Conservation (phyloP, 768 basidiomycete species). For the Hebeloma cylindrosporum region DNA sequence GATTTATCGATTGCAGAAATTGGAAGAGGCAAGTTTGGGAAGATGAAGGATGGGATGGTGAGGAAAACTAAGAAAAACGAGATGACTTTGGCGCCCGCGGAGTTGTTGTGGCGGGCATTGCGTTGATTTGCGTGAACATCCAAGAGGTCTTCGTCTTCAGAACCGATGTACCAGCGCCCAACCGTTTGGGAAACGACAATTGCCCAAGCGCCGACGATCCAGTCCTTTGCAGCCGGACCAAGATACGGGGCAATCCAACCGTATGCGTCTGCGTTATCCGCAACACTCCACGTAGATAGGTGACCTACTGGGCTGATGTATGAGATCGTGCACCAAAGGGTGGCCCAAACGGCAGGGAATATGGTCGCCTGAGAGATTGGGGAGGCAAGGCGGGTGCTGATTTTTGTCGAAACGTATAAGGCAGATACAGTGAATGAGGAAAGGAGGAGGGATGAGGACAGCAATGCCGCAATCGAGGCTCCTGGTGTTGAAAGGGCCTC, state of each 20-base stretch:
- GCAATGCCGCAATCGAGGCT: slow-evolving; percentile 48
- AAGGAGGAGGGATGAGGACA: slow-evolving; percentile 39
- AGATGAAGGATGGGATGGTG: slow-evolving; percentile 55
- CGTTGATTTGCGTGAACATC: slow-evolving; percentile 6
- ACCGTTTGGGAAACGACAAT: slow-evolving; percentile 56
- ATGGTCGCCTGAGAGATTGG: slow-evolving; percentile 49
- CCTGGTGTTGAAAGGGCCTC: slow-evolving; percentile 55
- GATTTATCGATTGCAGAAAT: slow-evolving; percentile 34
- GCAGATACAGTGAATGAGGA: slow-evolving; percentile 43
- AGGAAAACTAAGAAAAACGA: slow-evolving; percentile 42
- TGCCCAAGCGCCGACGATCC: slow-evolving; percentile 77
- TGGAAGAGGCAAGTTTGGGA: slow-evolving; percentile 39
- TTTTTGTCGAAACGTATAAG: slow-evolving; percentile 39
- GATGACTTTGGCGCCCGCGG: slow-evolving; percentile 36
- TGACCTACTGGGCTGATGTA: slow-evolving; percentile 66
- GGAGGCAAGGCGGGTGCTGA: slow-evolving; percentile 30
- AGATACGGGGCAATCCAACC: slow-evolving; percentile 58
- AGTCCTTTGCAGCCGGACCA: slow-evolving; percentile 67
- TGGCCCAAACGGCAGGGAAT: slow-evolving; percentile 73
- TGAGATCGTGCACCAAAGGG: slow-evolving; percentile 55
- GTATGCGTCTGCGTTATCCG: slow-evolving; percentile 53
- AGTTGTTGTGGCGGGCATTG: slow-evolving; percentile 15
- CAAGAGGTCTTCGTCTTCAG: slow-evolving; percentile 25
- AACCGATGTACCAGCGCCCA: slow-evolving; percentile 58
- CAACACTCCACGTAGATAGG: slow-evolving; percentile 70